A percentile compares a stretch with the other conserved stretches of the same genome.
Evolutionary conservation across 176 grass and related monocot species (phyloP).

Genomic region (Elymus sibiricus): DNA sequence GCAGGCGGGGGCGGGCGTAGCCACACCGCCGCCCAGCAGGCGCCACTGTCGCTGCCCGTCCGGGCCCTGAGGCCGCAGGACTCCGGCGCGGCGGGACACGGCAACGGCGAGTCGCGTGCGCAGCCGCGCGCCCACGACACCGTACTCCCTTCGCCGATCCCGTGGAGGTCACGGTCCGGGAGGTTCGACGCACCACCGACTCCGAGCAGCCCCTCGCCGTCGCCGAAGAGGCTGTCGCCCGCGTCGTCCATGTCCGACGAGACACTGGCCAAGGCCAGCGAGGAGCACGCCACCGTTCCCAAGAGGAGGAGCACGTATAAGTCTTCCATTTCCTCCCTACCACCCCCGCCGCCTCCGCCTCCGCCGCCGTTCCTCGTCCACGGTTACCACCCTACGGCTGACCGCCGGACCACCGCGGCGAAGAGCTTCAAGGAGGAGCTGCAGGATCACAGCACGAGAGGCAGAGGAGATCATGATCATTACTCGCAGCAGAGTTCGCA

Average conservation of each 20-base stretch:
- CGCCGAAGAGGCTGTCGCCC: constrained; percentile 39
- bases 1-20: not conserved
- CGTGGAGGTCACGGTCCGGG: constrained; percentile 64
- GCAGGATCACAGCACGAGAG: constrained; percentile 56
- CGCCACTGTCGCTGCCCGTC: constrained; percentile 55
- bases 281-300: constrained; percentile 24
- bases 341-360: constrained; percentile 66
- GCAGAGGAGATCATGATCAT: not conserved
- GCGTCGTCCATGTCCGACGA: constrained; percentile 51
- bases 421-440: constrained; percentile 90
- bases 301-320: constrained; percentile 50
- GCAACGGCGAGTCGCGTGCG: not conserved
- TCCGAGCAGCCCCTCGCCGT: constrained; percentile 19
- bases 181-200: constrained; percentile 36
- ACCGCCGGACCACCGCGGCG: constrained; percentile 32
- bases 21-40: constrained; percentile 13
- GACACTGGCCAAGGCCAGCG: constrained; percentile 42
- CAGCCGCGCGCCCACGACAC: not conserved
- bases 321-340: constrained; percentile 15
- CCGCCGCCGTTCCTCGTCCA: constrained; percentile 67
- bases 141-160: constrained; percentile 88
- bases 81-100: not conserved
- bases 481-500: not conserved
- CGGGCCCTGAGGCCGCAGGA: constrained; percentile 52
- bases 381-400: constrained; percentile 30